Evolutionary conservation across 331 rosid genomes (phyloP), one percentile per base, ranked within the genome.

Genomic region (Spiraea crenata): DNA sequence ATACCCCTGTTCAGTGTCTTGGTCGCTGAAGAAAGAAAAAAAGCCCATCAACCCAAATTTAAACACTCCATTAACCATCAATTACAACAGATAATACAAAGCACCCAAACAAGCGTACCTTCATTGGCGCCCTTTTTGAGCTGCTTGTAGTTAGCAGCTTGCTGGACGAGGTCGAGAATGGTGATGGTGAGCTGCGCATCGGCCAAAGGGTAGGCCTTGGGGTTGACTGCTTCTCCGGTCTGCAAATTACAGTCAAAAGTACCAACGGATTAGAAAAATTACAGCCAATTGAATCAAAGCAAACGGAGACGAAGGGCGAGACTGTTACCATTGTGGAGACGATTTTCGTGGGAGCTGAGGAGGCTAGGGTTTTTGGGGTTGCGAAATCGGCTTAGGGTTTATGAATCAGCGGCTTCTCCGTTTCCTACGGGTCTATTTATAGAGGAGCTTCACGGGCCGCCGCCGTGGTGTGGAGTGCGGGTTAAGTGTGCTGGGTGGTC

Each of bases 41-140:
- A 13, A 63, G 3, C 3, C 63, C 31, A 52, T 10, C 5, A 50
- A 6, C 57, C n/a, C 50, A 49, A 41, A 9, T 14, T 34, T 9
- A 38, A 62, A n/a, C 0, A 37, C 9, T 16, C 4, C 3, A 65
- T 4, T 31, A 48, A 5, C 13, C 6, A 52, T 5, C 40, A 5
- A 49, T n/a, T 4, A 17, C 54, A 6, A 15, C 9, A 65, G 4
- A 57, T 45, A 42, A 5, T 1, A 9, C 11, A 14, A 1, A 15
- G n/a, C 12, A 40, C 40, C 40, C 3, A 12, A 20, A 55, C 31
- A 25, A 25, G 31, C 31, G 12, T 9, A 92, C 98, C 97, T 89
- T 93, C 95, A 79, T 93, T 93, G 8, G 96, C 99, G 12, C 96
- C 96, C 83, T 93, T 93, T 71, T 93, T 93, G 71, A 93, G 96